Evolutionary conservation across 371 early-diverging fungal genomes (phyloP), one percentile per base, ranked within the genome.

Genomic region (Furculomyces boomerangus): DNA sequence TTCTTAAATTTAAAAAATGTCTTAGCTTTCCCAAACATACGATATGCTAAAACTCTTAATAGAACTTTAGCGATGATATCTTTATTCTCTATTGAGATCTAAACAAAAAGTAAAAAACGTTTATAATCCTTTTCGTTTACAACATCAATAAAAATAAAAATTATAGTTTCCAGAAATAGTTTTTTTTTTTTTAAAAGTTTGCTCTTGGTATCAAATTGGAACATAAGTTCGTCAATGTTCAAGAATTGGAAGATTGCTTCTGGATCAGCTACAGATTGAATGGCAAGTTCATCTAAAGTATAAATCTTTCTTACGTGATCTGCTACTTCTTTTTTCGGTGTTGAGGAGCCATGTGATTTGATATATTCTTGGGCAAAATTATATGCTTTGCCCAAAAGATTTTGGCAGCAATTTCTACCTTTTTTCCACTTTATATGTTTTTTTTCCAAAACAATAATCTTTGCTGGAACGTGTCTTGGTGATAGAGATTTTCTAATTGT

Each of bases 401-500:
- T 73, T 94, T 96, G 48, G 93, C 89, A 1, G 92, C 93, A 13
- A 96, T 81, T 65, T 96, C 97, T 1, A 93, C 93, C 71, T 94
- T 94, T 62, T 96, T 96, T 50, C 97, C 95, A 54, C 89, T 93
- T 61, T 86, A 74, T 0, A 94, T 96, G 66, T 94, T 84, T 92
- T 56, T 88, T 90, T 5, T 61, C 58, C 40, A 84, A 81, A 10
- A 81, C 71, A 54, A 93, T 66, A 30, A 93, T 75, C 48, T 90
- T 68, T 2, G 91, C 84, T 10, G 97, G 97, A 1, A 94, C 93
- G 64, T 96, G 97, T 7, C 93, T 71, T 24, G 93, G 86, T 39
- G 87, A 88, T 32, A 94, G 71, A 60, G 83, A 79, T 49, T 67
- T 68, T 20, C 92, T 79, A 54, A 96, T 92, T 40, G 76, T 35